Percentiles rank a stretch among this genome's conserved stretches.
These are phyloP conservation scores for Pseudocercospora fijiensis DNA, from an alignment of 2,329 filamentous ascomycete genomes.

Conservation along the genomic window DNA sequence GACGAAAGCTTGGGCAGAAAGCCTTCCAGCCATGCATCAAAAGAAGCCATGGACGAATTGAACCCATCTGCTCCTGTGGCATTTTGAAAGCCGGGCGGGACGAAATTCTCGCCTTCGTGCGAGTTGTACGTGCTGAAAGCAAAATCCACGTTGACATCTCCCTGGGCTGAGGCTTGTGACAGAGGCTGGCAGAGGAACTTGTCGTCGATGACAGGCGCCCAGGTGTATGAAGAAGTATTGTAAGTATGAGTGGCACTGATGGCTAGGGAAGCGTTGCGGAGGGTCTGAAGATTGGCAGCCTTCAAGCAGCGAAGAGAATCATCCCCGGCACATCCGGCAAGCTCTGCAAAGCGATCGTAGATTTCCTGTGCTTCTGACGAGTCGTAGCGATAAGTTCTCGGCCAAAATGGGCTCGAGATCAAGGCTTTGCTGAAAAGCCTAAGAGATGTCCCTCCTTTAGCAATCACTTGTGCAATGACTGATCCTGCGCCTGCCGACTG, in stretches of 20 bases:
- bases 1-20: slow-evolving; percentile 53
- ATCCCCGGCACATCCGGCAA: slow-evolving; percentile 50
- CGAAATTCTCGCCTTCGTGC: slow-evolving; percentile 63
- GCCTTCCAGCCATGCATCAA: slow-evolving; percentile 54
- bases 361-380: slow-evolving; percentile 52
- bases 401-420: slow-evolving; percentile 58
- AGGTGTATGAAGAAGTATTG: slow-evolving; percentile 58
- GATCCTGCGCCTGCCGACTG: slow-evolving; percentile 42
- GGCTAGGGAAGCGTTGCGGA: slow-evolving; percentile 55
- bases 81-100: slow-evolving; percentile 51
- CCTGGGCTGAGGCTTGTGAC: slow-evolving; percentile 44
- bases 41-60: slow-evolving; percentile 52
- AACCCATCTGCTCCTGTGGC: slow-evolving; percentile 41
- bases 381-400: slow-evolving; percentile 57
- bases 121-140: slow-evolving; percentile 61
- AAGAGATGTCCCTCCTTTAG: slow-evolving; percentile 47
- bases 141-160: slow-evolving; percentile 47
- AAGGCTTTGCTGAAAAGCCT: slow-evolving; percentile 54
- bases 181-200: slow-evolving; percentile 53
- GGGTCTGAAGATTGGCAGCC: slow-evolving; percentile 52
- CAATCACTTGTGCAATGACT: slow-evolving; percentile 53
- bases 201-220: slow-evolving; percentile 61
- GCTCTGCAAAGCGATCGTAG: slow-evolving; percentile 49
- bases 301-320: slow-evolving; percentile 59
- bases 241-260: slow-evolving; percentile 54